These are phyloP conservation scores for Fusarium nisikadoi DNA, from an alignment of 2,329 filamentous ascomycete genomes.

Conservation along the genomic window DNA sequence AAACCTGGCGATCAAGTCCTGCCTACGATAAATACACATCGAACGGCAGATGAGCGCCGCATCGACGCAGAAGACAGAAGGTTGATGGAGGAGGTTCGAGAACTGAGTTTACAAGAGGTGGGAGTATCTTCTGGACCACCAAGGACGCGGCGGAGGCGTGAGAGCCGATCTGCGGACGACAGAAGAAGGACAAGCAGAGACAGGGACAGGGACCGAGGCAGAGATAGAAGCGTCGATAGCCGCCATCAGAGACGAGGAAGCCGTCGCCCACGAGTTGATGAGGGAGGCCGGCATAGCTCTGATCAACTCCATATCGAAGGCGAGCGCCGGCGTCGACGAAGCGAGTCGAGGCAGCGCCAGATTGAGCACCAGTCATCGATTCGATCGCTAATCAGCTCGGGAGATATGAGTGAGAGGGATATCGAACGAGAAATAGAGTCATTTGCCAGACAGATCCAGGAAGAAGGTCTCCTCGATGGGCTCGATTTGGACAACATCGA, in stretches of 20 bases:
- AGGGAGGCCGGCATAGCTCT: slow-evolving; percentile 42
- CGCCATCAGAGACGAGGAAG: slow-evolving; percentile 45
- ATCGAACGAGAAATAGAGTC: slow-evolving; percentile 91
- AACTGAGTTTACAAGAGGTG: slow-evolving; percentile 77
- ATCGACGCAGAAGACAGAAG: slow-evolving; percentile 74
- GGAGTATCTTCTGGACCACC: slow-evolving; percentile 58
- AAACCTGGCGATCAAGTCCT: slow-evolving; percentile 84
- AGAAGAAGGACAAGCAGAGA: slow-evolving; percentile 46
- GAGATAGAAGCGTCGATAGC: slow-evolving; percentile 45
- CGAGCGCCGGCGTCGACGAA: slow-evolving; percentile 51
- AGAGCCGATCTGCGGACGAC: slow-evolving; percentile 50
- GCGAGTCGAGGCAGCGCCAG: slow-evolving; percentile 65
- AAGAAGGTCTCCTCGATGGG: slow-evolving; percentile 87
- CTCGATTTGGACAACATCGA: slow-evolving; percentile 91
- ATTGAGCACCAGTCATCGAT: slow-evolving; percentile 92
- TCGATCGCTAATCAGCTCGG: slow-evolving; percentile 83
- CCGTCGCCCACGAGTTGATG: slow-evolving; percentile 41
- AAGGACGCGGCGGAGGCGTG: slow-evolving; percentile 46
- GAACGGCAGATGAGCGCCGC: slow-evolving; percentile 63
- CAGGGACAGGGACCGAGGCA: slow-evolving; percentile 17
- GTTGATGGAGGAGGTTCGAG: slow-evolving; percentile 76
- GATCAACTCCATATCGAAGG: slow-evolving; percentile 53
- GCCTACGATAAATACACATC: slow-evolving; percentile 65
- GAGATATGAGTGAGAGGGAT: slow-evolving; percentile 79
- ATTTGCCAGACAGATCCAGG: slow-evolving; percentile 87